Evolutionary conservation across 345 rosid genomes (phyloP), one percentile per base, ranked within the genome.

Genomic region (Citrus mangshanensis): DNA sequence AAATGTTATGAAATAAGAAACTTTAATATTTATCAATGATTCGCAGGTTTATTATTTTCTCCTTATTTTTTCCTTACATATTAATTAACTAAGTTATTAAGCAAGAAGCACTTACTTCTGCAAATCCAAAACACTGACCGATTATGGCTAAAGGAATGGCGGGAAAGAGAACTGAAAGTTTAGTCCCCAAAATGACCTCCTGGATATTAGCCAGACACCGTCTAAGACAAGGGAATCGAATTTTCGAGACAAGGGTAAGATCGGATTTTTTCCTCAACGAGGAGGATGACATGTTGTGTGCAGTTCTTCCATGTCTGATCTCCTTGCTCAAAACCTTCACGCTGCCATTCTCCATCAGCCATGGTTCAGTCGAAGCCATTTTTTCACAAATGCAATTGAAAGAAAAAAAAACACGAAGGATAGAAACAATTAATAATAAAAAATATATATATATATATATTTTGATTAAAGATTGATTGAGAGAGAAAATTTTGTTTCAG

Each of bases 141-240:
- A 82, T 60, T 64, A 95, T 75, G 37, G 99, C 97, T 0, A 95
- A 83, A 5, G 97, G 97, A 35, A 95, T 82, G n/a, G 95, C 97
- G 0, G 89, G 95, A 65, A 93, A 92, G 46, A 95, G 91, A 72
- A 93, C 64, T 9, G 91, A 81, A 42, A 95, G 96, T 62, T 93
- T 95, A 7, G 99, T 95, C 27, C 97, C 98, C 21, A 93, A 76
- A 80, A 95, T 74, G 72, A 95, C 96, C 85, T 93, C 97, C 77
- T 93, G 98, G 73, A 95, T 82, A 84, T 93, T 93, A 7, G 92
- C 71, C 14, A 95, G 75, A 3, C 89, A 65, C 42, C 38, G 75
- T 68, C 91, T 79, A 19, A 95, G 89, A 72, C 81, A 38, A 8
- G 82, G 83, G 25, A 82, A 90, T 0, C 86, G 93, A 18, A 93